Evolutionary conservation across 495 filamentous ascomycete species (phyloP).

Genomic region (Talaromyces trachyspermus): DNA sequence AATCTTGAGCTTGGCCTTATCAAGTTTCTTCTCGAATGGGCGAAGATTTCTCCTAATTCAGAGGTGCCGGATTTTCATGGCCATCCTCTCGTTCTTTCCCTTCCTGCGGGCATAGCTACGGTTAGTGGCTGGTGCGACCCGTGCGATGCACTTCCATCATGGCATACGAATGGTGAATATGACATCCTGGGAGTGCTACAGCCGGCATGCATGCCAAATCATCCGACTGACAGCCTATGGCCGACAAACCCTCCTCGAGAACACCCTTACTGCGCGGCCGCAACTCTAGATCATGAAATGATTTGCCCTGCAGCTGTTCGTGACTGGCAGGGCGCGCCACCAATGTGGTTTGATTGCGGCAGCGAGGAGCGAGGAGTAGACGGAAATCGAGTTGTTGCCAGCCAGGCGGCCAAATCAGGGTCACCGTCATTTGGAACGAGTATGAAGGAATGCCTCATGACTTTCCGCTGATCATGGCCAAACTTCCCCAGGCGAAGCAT

Average conservation of each 20-base stretch:
- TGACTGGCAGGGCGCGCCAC: conserved; percentile 51
- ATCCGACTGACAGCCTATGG: conserved; percentile 49
- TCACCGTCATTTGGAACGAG: conserved; percentile 49
- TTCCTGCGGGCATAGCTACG: conserved; percentile 1
- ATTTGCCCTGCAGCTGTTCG: conserved; percentile 45
- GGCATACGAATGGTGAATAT: conserved; percentile 2
- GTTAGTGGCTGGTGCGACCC: conserved; percentile 5
- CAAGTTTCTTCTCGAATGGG: conserved; percentile 51
- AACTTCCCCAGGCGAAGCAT: conserved; percentile 4
- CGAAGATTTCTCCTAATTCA: conserved; percentile 19
- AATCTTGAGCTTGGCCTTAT: conserved; percentile 53
- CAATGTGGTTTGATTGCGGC: conserved; percentile 52
- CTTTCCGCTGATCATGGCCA: conserved; percentile 30
- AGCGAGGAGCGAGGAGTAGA: conserved; percentile 56
- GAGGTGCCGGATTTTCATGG: background rate
- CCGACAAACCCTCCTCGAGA: conserved; percentile 49
- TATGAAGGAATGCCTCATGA: conserved; percentile 68
- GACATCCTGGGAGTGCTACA: conserved; percentile 4
- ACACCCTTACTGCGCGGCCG: conserved; percentile 51
- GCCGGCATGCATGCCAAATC: conserved; percentile 8
- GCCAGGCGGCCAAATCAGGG: conserved; percentile 43
- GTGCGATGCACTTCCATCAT: conserved; percentile 3
- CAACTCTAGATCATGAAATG: conserved; percentile 52
- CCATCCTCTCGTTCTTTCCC: background rate
- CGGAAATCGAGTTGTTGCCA: conserved; percentile 46